These are phyloP conservation scores for Backusella morwellensis DNA, from an alignment of 192 early-diverging fungal genomes.

Conservation along the genomic window DNA sequence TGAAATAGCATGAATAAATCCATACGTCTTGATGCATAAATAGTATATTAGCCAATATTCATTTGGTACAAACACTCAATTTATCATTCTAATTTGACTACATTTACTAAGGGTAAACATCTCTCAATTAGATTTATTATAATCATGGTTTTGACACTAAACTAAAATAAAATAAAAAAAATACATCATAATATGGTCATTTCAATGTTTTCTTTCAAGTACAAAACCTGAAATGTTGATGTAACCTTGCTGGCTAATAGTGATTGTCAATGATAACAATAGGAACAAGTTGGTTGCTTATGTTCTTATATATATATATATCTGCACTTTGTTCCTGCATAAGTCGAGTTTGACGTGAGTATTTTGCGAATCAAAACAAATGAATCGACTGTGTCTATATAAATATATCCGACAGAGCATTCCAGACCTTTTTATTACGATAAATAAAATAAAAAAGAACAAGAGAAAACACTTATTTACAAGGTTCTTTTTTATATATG, in stretches of 20 bases:
- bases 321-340: no score
- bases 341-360: no score
- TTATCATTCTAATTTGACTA: background rate
- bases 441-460: background rate
- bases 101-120: no score
- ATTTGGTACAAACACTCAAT: no score
- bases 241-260: no score
- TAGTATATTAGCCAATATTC: no score
- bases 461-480: constrained; percentile 1
- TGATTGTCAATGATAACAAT: no score
- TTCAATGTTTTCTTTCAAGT: background rate
- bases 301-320: no score
- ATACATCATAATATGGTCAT: background rate
- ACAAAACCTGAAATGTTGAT: no score
- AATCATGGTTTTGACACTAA: background rate
- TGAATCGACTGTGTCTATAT: background rate
- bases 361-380: background rate
- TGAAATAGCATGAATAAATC: background rate
- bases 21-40: no score
- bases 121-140: no score
- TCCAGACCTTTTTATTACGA: background rate
- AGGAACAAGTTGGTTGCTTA: no score
- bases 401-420: background rate
- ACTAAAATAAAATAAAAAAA: background rate
- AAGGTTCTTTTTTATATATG: background rate